phyloP scores from a whole-genome alignment of 2,329 filamentous ascomycete genomes.

The Lizonia empirigonia region DNA sequence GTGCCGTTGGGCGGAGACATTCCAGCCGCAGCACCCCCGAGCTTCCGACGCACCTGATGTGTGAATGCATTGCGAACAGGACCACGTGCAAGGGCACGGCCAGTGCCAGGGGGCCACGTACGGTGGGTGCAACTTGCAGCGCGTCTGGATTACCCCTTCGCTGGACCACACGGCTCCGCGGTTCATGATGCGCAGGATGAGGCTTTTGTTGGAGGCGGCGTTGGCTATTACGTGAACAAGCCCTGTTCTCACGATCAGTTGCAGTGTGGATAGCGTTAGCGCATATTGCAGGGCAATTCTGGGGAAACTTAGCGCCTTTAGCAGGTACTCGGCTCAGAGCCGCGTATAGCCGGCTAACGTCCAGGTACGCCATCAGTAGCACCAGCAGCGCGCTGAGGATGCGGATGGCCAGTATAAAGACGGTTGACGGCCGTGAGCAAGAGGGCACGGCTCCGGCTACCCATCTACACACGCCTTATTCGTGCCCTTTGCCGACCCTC shows the following conservation, averaged over 20 bases:
- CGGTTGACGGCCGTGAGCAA: neutral
- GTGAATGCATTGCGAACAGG: neutral
- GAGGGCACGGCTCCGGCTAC: conserved; percentile 11
- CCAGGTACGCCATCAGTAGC: conserved; percentile 20
- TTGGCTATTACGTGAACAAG: conserved; percentile 35
- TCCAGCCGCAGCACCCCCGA: neutral
- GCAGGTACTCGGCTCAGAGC: neutral
- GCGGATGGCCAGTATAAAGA: neutral
- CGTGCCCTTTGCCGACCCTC: neutral
- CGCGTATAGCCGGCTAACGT: conserved; percentile 15
- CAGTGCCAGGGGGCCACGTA: conserved; percentile 38
- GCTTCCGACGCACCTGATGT: conserved; percentile 19
- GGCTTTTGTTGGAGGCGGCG: conserved; percentile 22
- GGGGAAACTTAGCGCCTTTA: conserved; percentile 19
- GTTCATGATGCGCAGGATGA: conserved; percentile 13
- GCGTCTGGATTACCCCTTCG: conserved; percentile 10
- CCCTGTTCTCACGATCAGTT: conserved; percentile 22
- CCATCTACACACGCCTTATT: neutral
- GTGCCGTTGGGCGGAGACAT: neutral
- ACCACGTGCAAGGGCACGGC: conserved; percentile 35
- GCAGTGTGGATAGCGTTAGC: conserved; percentile 16
- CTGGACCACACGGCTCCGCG: neutral
- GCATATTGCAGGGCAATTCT: conserved; percentile 18
- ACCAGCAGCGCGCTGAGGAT: neutral
- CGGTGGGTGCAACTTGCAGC: conserved; percentile 18